Conservation (phyloP, 2,329 filamentous ascomycete species). For the Apiospora hydei region DNA sequence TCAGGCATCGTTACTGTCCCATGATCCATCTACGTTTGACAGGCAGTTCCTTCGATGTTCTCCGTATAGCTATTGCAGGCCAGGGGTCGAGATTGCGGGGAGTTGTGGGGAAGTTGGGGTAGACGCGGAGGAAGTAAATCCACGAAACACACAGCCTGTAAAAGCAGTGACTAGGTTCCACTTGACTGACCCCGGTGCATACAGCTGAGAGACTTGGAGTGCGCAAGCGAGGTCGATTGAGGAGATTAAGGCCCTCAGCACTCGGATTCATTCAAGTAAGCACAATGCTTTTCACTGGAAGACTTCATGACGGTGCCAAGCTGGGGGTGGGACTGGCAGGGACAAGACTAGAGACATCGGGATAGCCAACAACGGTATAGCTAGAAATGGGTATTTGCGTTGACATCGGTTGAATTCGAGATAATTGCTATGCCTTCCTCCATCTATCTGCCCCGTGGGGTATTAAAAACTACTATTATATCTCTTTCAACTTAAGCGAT, state of each 20-base stretch:
- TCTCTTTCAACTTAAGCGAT: neutral
- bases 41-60: neutral
- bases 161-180: neutral
- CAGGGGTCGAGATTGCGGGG: slow-evolving; percentile 20
- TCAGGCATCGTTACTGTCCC: neutral
- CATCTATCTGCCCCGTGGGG: neutral
- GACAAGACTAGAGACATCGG: too few species aligned
- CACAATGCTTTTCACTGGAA: too few species aligned
- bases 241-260: neutral
- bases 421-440: neutral
- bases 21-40: neutral
- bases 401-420: too few species aligned
- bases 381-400: too few species aligned
- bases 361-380: too few species aligned
- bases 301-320: too few species aligned
- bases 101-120: slow-evolving; percentile 17
- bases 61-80: neutral
- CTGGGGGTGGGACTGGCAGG: too few species aligned
- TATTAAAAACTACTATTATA: neutral
- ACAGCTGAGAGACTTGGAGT: neutral
- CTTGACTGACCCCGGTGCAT: neutral
- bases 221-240: neutral
- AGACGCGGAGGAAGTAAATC: slow-evolving; percentile 25
- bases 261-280: neutral
- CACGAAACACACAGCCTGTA: slow-evolving; percentile 25